These are phyloP conservation scores for Pichia norvegensis DNA, from an alignment of 1,139 yeast species.

Conservation along the genomic window DNA sequence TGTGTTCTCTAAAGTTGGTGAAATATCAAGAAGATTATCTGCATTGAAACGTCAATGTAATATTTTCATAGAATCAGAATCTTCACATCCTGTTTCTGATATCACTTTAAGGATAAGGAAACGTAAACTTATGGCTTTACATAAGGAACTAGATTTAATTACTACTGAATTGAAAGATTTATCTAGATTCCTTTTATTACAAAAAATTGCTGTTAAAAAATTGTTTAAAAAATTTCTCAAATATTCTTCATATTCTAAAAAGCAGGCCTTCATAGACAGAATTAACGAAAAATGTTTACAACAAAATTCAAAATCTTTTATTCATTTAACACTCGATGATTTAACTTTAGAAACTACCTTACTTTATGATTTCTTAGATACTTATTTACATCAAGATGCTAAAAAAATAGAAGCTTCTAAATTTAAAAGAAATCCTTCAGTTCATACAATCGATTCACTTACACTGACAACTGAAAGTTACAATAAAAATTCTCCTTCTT, in stretches of 20 bases:
- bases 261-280: conserved; percentile 35
- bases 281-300: conserved; percentile 31
- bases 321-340: conserved; percentile 55
- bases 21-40: conserved; percentile 30
- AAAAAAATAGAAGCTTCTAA: not conserved
- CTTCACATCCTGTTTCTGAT: conserved; percentile 9
- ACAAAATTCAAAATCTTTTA: conserved; percentile 45
- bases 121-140: conserved; percentile 20
- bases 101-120: conserved; percentile 6
- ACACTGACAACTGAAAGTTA: conserved; percentile 20
- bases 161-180: conserved; percentile 60
- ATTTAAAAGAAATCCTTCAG: conserved; percentile 14
- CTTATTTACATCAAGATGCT: conserved; percentile 11
- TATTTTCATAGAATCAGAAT: conserved; percentile 19
- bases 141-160: conserved; percentile 38
- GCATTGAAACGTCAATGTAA: conserved; percentile 22
- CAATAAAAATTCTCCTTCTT: not conserved
- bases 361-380: conserved; percentile 42
- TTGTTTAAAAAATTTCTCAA: conserved; percentile 72
- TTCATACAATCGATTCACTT: conserved; percentile 33
- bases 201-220: conserved; percentile 74
- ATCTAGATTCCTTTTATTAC: conserved; percentile 68
- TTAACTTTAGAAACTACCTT: conserved; percentile 57
- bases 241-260: conserved; percentile 40
- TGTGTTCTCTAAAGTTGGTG: conserved; percentile 60